Conservation (phyloP, 2,329 filamentous ascomycete species). For the Ampelomyces quisqualis region DNA sequence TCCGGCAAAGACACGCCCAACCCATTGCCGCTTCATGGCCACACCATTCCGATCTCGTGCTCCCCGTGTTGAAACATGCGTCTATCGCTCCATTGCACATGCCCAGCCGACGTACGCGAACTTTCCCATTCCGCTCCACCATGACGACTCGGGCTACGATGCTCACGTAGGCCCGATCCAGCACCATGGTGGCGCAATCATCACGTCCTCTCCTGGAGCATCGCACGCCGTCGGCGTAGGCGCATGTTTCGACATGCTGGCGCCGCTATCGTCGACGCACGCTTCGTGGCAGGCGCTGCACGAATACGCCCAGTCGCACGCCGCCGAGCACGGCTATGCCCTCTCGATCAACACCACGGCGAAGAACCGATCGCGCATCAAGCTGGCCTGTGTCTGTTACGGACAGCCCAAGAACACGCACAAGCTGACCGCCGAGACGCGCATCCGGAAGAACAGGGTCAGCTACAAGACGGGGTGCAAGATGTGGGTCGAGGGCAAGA, state of each 20-base stretch:
- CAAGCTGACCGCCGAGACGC: constrained; percentile 39
- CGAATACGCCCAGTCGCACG: constrained; percentile 36
- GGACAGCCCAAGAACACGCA: constrained; percentile 41
- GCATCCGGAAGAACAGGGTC: constrained; percentile 37
- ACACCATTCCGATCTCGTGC: constrained; percentile 4
- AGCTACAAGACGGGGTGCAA: constrained; percentile 40
- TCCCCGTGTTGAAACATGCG: constrained; percentile 5
- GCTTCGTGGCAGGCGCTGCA: constrained; percentile 34
- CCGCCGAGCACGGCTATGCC: constrained; percentile 38
- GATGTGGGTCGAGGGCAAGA: constrained; percentile 42
- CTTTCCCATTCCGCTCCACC: constrained; percentile 20
- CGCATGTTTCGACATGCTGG: constrained; percentile 32
- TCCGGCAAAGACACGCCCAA: background rate
- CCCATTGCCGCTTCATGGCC: constrained; percentile 4
- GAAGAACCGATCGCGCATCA: constrained; percentile 40
- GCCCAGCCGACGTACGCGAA: constrained; percentile 15
- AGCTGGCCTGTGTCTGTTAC: constrained; percentile 42
- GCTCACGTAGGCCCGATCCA: constrained; percentile 5
- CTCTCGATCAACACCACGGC: constrained; percentile 42
- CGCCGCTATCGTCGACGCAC: constrained; percentile 29
- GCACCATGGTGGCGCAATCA: constrained; percentile 1
- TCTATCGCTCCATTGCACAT: constrained; percentile 3
- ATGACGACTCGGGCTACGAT: constrained; percentile 17
- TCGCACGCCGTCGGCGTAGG: background rate
- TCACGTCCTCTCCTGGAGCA: constrained; percentile 1